These are phyloP conservation scores for Termitomyces bulborhizus DNA, from an alignment of 768 basidiomycete genomes.

Conservation along the genomic window DNA sequence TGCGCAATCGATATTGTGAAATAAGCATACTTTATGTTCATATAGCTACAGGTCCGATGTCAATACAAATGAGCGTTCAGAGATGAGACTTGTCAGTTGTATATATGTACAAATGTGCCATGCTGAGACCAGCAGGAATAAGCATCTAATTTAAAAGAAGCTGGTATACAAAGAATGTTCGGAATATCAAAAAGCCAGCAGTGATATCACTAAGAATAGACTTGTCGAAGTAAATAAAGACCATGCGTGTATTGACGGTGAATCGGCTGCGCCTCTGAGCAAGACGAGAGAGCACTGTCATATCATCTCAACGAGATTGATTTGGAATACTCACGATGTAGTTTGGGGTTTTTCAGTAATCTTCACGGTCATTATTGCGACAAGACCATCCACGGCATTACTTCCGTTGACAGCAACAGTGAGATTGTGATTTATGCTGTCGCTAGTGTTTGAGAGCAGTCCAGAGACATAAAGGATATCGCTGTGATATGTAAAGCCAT, in stretches of 20 bases:
- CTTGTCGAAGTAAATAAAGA: not conserved
- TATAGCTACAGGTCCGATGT: not conserved
- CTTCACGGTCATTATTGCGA: conserved; percentile 71
- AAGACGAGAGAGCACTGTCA: not conserved
- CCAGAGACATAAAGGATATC: conserved; percentile 64
- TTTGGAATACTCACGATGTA: conserved; percentile 23
- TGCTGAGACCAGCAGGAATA: not conserved
- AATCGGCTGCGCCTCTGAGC: not conserved
- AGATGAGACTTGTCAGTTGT: not conserved
- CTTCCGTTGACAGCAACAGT: conserved; percentile 44
- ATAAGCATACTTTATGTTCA: not conserved
- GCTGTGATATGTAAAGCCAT: conserved; percentile 70
- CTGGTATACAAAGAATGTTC: not conserved
- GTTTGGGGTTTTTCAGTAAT: conserved; percentile 37
- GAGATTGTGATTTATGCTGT: conserved; percentile 62
- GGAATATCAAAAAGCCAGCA: conserved; percentile 7
- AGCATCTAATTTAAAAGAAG: conserved; percentile 2
- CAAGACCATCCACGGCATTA: conserved; percentile 77
- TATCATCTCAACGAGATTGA: not conserved
- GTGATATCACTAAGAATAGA: not conserved
- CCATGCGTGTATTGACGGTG: not conserved
- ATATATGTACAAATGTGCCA: not conserved
- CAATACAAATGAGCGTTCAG: not conserved
- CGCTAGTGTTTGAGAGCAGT: conserved; percentile 60
- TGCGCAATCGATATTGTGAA: not conserved